A percentile compares a stretch with the other conserved stretches of the same genome.
phyloP scores from a whole-genome alignment of 2,329 filamentous ascomycete species.

The Colletotrichum eremochloae region DNA sequence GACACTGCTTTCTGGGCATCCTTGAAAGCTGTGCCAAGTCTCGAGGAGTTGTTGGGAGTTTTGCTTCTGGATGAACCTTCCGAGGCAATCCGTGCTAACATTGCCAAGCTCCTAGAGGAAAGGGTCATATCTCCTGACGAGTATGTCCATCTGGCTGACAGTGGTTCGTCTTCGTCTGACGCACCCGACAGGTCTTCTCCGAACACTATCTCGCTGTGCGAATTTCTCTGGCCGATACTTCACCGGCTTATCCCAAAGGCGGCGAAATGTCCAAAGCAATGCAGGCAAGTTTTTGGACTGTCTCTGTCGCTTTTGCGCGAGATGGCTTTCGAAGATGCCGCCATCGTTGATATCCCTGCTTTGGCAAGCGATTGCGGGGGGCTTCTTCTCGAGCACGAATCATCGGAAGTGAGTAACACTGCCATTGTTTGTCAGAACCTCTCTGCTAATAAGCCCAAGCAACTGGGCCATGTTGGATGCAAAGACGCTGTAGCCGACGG shows the following conservation, averaged over 20 bases:
- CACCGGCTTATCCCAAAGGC: constrained; percentile 54
- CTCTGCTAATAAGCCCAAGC: constrained; percentile 44
- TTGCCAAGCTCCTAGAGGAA: constrained; percentile 52
- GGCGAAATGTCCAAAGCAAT: constrained; percentile 50
- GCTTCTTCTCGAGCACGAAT: constrained; percentile 55
- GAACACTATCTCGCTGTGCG: constrained; percentile 55
- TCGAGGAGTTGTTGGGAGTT: constrained; percentile 49
- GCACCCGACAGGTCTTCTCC: constrained; percentile 47
- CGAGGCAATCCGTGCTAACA: constrained; percentile 52
- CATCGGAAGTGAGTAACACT: constrained; percentile 53
- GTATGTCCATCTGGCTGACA: constrained; percentile 35
- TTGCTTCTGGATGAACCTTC: constrained; percentile 56
- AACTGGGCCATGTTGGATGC: constrained; percentile 48
- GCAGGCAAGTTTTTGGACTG: constrained; percentile 61
- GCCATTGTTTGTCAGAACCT: background rate
- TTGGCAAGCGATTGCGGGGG: constrained; percentile 48
- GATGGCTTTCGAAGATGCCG: constrained; percentile 44
- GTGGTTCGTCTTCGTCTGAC: constrained; percentile 20
- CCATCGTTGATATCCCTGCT: constrained; percentile 44
- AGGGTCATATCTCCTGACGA: constrained; percentile 43
- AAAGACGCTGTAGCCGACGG: constrained; percentile 51
- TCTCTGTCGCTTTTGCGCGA: constrained; percentile 56
- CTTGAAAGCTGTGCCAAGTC: constrained; percentile 49
- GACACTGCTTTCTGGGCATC: constrained; percentile 56
- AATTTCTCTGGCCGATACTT: constrained; percentile 63